phyloP scores from a whole-genome alignment of 495 filamentous ascomycete genomes.

The Penicillium turbatum region DNA sequence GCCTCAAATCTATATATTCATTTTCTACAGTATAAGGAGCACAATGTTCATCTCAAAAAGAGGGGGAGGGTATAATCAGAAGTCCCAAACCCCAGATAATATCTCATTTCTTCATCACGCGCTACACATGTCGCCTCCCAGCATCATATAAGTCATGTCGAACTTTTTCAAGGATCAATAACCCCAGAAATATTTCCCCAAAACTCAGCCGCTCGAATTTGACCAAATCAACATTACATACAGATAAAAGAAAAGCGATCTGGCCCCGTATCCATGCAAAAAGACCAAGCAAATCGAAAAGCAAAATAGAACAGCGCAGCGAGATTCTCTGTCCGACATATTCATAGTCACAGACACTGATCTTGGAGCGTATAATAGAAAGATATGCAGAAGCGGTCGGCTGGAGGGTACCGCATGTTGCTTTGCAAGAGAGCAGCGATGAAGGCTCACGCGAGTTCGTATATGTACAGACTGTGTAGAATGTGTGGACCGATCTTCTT shows the following conservation, averaged over 20 bases:
- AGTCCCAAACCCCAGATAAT: slow-evolving; percentile 1
- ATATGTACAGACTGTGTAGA: slow-evolving; percentile 31
- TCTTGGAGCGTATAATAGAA: slow-evolving; percentile 5
- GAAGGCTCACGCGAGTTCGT: slow-evolving; percentile 2
- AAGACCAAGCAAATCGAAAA: slow-evolving; percentile 8
- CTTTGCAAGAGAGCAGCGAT: background rate
- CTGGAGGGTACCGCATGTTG: background rate
- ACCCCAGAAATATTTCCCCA: slow-evolving; percentile 16
- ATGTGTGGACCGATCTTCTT: slow-evolving; percentile 28
- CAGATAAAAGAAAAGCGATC: slow-evolving; percentile 18
- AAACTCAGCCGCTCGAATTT: slow-evolving; percentile 10
- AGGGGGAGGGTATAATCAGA: background rate
- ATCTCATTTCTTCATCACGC: slow-evolving; percentile 14
- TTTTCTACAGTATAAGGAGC: background rate
- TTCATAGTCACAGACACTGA: slow-evolving; percentile 1
- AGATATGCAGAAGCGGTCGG: background rate
- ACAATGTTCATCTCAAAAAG: background rate
- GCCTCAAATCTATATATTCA: too few species aligned
- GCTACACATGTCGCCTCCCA: background rate
- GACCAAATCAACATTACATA: slow-evolving; percentile 27
- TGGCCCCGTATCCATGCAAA: slow-evolving; percentile 1
- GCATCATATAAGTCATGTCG: slow-evolving; percentile 4
- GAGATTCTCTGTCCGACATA: background rate
- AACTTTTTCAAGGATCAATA: background rate
- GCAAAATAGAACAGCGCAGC: slow-evolving; percentile 8